Conservation (phyloP, 2,329 filamentous ascomycete genomes). For the Albophoma yamanashiensis region DNA sequence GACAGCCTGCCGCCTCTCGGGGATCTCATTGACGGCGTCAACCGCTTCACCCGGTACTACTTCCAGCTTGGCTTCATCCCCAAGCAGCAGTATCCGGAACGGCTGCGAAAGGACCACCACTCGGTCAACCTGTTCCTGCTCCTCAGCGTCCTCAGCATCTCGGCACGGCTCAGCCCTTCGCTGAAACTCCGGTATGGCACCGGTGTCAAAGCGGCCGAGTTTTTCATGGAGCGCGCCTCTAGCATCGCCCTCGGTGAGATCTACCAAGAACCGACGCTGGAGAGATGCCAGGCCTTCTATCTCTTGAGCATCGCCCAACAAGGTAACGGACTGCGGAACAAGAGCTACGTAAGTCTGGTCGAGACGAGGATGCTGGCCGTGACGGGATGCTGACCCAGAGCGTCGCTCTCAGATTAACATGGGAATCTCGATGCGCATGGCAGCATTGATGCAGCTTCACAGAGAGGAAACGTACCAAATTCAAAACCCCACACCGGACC, state of each 20-base stretch:
- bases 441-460: conserved; percentile 42
- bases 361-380: not conserved
- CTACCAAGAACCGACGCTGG: conserved; percentile 40
- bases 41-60: conserved; percentile 42
- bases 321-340: conserved; percentile 40
- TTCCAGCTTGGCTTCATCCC: conserved; percentile 51
- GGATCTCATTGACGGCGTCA: conserved; percentile 40
- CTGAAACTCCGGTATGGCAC: conserved; percentile 37
- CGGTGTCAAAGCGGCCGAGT: conserved; percentile 40
- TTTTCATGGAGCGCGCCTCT: conserved; percentile 41
- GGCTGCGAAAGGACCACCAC: conserved; percentile 32
- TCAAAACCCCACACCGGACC: conserved; percentile 28
- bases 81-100: conserved; percentile 37
- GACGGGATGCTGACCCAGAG: not conserved
- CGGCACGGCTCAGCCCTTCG: conserved; percentile 40
- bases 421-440: conserved; percentile 46
- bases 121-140: conserved; percentile 45
- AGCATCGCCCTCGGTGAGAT: conserved; percentile 36
- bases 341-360: conserved; percentile 37
- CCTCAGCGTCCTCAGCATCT: conserved; percentile 44
- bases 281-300: conserved; percentile 48
- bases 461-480: conserved; percentile 42
- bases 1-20: conserved; percentile 36
- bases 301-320: conserved; percentile 48
- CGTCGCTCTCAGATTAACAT: conserved; percentile 35